Conservation (phyloP, 1,284 basidiomycete genomes). For the Microbotryum violaceum region DNA sequence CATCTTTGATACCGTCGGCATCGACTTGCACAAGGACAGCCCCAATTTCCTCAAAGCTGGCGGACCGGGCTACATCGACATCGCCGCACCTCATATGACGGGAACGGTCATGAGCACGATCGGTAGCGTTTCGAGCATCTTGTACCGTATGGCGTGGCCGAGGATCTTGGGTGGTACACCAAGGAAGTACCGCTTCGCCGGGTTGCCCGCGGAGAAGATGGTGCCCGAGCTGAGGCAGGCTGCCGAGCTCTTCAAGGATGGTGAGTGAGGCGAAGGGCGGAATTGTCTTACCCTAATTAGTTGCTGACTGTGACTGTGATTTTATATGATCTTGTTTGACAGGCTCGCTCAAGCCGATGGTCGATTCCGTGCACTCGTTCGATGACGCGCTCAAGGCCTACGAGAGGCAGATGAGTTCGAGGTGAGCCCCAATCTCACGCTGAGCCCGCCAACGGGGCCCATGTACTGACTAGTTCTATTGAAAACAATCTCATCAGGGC, state of each 20-base stretch:
- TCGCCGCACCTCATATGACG: conserved; percentile 11
- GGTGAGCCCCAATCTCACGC: conserved; percentile 26
- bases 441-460: too few species aligned
- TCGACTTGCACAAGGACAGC: conserved; percentile 24
- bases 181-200: conserved; percentile 35
- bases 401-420: conserved; percentile 50
- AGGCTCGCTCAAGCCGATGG: conserved; percentile 53
- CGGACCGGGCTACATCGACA: conserved; percentile 17
- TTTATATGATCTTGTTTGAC: background rate
- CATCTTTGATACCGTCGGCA: conserved; percentile 33
- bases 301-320: background rate
- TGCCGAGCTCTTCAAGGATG: conserved; percentile 41
- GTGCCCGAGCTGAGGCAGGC: conserved; percentile 28
- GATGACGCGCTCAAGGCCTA: conserved; percentile 56
- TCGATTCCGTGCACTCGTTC: conserved; percentile 57
- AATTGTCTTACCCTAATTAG: too few species aligned
- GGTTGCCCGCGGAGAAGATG: conserved; percentile 29
- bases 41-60: conserved; percentile 33
- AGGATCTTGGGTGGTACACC: conserved; percentile 16
- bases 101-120: background rate
- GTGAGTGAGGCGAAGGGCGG: background rate
- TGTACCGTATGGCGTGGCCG: conserved; percentile 8
- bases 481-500: conserved; percentile 39
- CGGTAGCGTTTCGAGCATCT: background rate
- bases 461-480: too few species aligned